These are phyloP conservation scores for Leccinum uliginosum DNA, from an alignment of 768 basidiomycete genomes.

Conservation along the genomic window DNA sequence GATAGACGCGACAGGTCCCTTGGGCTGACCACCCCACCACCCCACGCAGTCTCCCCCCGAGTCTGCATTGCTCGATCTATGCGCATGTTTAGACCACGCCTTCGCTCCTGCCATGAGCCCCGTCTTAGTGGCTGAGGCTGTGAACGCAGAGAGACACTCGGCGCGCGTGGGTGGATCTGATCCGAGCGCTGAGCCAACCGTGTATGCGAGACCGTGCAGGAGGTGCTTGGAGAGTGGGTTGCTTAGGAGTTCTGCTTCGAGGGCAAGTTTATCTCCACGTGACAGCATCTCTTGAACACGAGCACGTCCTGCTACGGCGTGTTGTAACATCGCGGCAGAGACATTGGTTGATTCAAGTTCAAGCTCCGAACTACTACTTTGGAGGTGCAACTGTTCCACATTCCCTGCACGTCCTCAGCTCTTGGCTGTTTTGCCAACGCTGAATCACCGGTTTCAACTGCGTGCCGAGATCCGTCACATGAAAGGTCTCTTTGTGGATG, in stretches of 20 bases:
- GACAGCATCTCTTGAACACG: slow-evolving; percentile 25
- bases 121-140: slow-evolving; percentile 40
- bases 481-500: slow-evolving; percentile 81
- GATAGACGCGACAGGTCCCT: slow-evolving; percentile 47
- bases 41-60: slow-evolving; percentile 27
- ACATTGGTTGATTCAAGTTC: slow-evolving; percentile 8
- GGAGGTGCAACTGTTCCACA: slow-evolving; percentile 65
- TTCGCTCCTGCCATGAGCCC: slow-evolving; percentile 57
- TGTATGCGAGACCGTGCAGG: slow-evolving; percentile 52
- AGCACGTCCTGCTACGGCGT: slow-evolving; percentile 39
- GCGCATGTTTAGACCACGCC: slow-evolving; percentile 65
- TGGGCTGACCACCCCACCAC: slow-evolving; percentile 55
- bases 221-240: slow-evolving; percentile 42
- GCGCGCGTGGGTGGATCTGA: slow-evolving; percentile 46
- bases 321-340: slow-evolving; percentile 37
- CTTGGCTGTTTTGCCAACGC: slow-evolving; percentile 67
- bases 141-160: slow-evolving; percentile 51
- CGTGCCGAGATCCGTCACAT: slow-evolving; percentile 85
- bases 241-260: slow-evolving; percentile 16
- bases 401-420: slow-evolving; percentile 60
- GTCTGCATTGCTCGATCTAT: slow-evolving; percentile 37
- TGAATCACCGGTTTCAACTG: slow-evolving; percentile 92
- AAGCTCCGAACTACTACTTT: slow-evolving; percentile 38
- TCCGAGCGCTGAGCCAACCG: slow-evolving; percentile 53
- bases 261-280: slow-evolving; percentile 1